Conservation (phyloP, 1,284 basidiomycete species). For the Apiotrichum montevideense region DNA sequence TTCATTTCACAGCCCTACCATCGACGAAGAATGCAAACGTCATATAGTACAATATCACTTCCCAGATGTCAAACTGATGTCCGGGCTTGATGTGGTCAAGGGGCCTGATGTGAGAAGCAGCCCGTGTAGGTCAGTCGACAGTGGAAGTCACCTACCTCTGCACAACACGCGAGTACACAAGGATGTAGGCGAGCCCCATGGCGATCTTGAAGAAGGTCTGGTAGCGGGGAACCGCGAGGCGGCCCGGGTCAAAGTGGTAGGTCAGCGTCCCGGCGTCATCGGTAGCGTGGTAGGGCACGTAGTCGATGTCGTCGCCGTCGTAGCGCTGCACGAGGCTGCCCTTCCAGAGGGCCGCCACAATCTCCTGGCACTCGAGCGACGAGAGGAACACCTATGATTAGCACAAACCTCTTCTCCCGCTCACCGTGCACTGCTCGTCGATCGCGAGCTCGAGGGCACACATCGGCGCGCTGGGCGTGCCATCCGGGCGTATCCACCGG, state of each 20-base stretch:
- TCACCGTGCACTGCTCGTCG: constrained; percentile 56
- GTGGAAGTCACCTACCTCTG: constrained; percentile 37
- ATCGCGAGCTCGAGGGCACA: constrained; percentile 76
- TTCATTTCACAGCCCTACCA: constrained; percentile 49
- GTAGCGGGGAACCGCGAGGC: constrained; percentile 73
- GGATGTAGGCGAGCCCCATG: constrained; percentile 77
- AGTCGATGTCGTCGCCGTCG: constrained; percentile 41
- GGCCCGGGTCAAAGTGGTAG: constrained; percentile 64
- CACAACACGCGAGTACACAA: constrained; percentile 76
- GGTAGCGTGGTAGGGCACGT: constrained; percentile 35
- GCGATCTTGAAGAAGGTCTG: constrained; percentile 48
- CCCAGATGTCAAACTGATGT: constrained; percentile 62
- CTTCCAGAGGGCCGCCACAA: constrained; percentile 58
- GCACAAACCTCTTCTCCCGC: not conserved
- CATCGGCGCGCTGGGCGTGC: constrained; percentile 63
- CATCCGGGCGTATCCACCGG: constrained; percentile 64
- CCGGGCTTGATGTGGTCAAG: constrained; percentile 35
- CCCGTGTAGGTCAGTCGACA: not conserved
- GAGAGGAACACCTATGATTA: constrained; percentile 66
- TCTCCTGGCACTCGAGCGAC: constrained; percentile 73
- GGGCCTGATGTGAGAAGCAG: constrained; percentile 9
- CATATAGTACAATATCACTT: constrained; percentile 67
- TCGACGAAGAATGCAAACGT: constrained; percentile 67
- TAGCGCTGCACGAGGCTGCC: constrained; percentile 72
- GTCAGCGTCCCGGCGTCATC: constrained; percentile 53